Conservation (phyloP, 1,139 yeast species). For the Yamadazyma dushanensis region DNA sequence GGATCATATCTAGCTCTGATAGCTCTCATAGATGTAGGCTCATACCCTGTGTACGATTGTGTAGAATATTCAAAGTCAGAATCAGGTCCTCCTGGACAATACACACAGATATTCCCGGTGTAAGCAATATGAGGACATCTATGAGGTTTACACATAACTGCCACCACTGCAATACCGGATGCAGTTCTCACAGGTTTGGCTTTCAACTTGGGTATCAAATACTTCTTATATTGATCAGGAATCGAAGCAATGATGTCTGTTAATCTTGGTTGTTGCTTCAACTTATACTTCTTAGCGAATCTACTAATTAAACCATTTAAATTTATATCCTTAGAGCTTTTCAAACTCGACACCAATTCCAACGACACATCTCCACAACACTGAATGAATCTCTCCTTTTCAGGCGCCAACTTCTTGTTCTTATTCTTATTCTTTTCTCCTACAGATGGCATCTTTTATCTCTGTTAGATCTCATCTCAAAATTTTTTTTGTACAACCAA, state of each 20-base stretch:
- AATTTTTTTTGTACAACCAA: conserved; percentile 6
- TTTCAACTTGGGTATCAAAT: conserved; percentile 85
- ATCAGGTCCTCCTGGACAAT: conserved; percentile 99
- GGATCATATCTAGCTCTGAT: conserved; percentile 98
- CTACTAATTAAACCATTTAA: conserved; percentile 86
- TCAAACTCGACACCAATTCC: conserved; percentile 79
- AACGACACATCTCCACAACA: conserved; percentile 92
- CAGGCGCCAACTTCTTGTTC: conserved; percentile 71
- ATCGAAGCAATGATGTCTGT: conserved; percentile 94
- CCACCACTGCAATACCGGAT: conserved; percentile 97
- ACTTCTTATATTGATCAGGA: conserved; percentile 94
- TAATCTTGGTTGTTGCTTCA: conserved; percentile 89
- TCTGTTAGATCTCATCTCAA: conserved; percentile 10
- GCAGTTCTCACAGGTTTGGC: conserved; percentile 99
- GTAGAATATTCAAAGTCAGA: conserved; percentile 97
- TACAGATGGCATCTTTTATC: conserved; percentile 33
- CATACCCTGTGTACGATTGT: conserved; percentile 97
- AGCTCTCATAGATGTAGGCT: conserved; percentile 98
- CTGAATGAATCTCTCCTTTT: conserved; percentile 87
- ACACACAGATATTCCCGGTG: conserved; percentile 97
- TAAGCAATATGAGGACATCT: conserved; percentile 99
- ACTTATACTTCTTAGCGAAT: conserved; percentile 84
- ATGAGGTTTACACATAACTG: conserved; percentile 99
- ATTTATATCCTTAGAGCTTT: conserved; percentile 77
- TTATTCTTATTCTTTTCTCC: conserved; percentile 26